Conservation (phyloP, 2,329 filamentous ascomycete species). For the Alternaria atra region DNA sequence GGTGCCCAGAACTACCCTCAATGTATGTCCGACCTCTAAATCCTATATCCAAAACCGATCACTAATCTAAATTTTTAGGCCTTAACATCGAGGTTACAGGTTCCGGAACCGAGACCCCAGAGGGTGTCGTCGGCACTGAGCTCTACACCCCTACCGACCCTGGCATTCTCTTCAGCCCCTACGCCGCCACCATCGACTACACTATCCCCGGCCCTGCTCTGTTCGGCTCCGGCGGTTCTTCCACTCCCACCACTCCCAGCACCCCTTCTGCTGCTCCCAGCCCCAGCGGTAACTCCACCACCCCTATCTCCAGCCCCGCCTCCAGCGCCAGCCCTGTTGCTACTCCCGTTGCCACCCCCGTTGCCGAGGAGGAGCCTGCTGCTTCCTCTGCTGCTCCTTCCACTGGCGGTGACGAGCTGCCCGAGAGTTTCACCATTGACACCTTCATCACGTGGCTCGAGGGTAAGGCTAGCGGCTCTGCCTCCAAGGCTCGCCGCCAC, state of each 20-base stretch:
- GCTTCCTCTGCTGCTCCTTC: constrained; percentile 26
- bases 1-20: constrained; percentile 64
- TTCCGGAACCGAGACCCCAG: constrained; percentile 53
- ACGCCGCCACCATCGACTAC: constrained; percentile 48
- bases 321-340: constrained; percentile 10
- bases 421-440: constrained; percentile 46
- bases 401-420: constrained; percentile 23
- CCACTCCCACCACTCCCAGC: constrained; percentile 24
- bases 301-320: constrained; percentile 19
- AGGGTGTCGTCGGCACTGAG: constrained; percentile 61
- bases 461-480: constrained; percentile 29
- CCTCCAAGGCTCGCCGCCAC: constrained; percentile 39
- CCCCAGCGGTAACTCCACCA: constrained; percentile 14
- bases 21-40: constrained; percentile 31
- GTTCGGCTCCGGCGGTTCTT: constrained; percentile 21
- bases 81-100: constrained; percentile 62
- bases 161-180: constrained; percentile 56
- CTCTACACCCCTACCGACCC: constrained; percentile 56
- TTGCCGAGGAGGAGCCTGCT: constrained; percentile 5
- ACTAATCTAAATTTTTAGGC: constrained; percentile 26
- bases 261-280: constrained; percentile 17
- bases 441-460: constrained; percentile 48
- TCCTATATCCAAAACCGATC: not conserved
- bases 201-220: constrained; percentile 56
- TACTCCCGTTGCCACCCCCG: constrained; percentile 9